Percentiles rank a stretch among this genome's conserved stretches.
Conservation (phyloP, 2,329 filamentous ascomycete genomes). For the Raffaelea arxii region DNA sequence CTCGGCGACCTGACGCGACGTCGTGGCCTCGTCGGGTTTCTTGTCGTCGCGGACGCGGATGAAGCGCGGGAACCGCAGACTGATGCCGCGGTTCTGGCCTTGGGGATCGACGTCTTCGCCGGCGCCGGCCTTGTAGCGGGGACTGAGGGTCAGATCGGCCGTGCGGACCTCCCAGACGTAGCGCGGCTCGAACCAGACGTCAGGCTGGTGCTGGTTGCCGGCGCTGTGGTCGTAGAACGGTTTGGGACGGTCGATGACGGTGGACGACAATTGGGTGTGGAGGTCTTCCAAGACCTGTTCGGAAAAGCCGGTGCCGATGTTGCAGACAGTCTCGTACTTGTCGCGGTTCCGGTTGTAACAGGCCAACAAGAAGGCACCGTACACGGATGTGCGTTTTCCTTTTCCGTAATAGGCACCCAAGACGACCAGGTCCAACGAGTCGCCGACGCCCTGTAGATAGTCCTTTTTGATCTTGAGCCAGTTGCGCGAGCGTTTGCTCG, state of each 20-base stretch:
- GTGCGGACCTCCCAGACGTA: constrained; percentile 98
- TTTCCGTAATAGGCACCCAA: constrained; percentile 89
- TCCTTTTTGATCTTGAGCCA: constrained; percentile 99
- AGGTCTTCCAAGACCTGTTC: constrained; percentile 89
- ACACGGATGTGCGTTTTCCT: constrained; percentile 91
- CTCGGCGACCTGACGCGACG: constrained; percentile 76
- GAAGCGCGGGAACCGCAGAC: constrained; percentile 83
- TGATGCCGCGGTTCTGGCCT: constrained; percentile 65
- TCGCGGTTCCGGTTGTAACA: constrained; percentile 79
- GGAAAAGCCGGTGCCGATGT: constrained; percentile 95
- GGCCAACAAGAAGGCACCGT: constrained; percentile 89
- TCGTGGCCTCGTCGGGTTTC: constrained; percentile 85
- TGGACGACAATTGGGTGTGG: constrained; percentile 62
- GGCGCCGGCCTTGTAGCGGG: constrained; percentile 83
- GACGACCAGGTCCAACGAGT: constrained; percentile 93
- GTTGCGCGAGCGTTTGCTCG: constrained; percentile 90
- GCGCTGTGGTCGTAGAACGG: constrained; percentile 86
- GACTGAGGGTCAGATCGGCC: constrained; percentile 85
- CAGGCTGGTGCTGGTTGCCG: constrained; percentile 84
- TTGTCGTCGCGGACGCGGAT: constrained; percentile 91
- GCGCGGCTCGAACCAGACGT: constrained; percentile 95
- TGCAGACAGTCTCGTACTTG: constrained; percentile 90
- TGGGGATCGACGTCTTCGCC: constrained; percentile 61
- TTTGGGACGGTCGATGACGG: constrained; percentile 82
- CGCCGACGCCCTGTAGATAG: constrained; percentile 85